Percentiles rank a stretch among this genome's conserved stretches.
Evolutionary conservation across 805 yeast genomes (phyloP).

Genomic region (Saccharomycopsis malanga): DNA sequence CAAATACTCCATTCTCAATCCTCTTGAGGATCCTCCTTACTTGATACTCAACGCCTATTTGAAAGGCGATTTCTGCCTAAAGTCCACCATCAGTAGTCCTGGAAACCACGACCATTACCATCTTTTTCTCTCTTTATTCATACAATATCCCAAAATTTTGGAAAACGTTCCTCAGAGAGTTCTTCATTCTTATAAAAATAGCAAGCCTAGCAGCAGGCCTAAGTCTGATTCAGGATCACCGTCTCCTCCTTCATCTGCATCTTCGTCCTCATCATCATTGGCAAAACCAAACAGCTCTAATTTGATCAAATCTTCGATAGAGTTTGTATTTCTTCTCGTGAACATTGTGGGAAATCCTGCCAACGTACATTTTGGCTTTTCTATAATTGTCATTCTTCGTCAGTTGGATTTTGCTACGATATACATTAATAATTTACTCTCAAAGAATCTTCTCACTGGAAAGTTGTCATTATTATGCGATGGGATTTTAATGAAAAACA

Average conservation of each 20-base stretch:
- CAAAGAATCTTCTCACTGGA: neutral
- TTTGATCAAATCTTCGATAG: slow-evolving; percentile 1
- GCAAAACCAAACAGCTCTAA: neutral
- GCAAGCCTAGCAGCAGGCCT: no score
- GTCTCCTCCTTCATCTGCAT: neutral
- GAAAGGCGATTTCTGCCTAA: slow-evolving; percentile 9
- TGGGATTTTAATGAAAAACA: neutral
- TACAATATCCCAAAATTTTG: slow-evolving; percentile 4
- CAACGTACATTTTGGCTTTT: neutral
- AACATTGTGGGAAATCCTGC: neutral
- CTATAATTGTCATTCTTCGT: neutral
- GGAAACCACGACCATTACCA: neutral
- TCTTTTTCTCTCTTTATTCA: neutral
- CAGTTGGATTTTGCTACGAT: neutral
- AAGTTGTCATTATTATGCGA: neutral
- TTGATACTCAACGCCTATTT: slow-evolving; percentile 6
- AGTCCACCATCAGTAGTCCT: neutral
- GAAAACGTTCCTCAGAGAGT: slow-evolving; percentile 5
- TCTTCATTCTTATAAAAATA: neutral
- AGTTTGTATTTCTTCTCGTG: neutral
- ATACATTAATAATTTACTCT: neutral
- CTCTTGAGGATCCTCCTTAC: slow-evolving; percentile 16
- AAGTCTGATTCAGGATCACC: no score
- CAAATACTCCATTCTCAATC: neutral
- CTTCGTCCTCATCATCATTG: neutral